phyloP scores from a whole-genome alignment of 495 filamentous ascomycete species.

The Cercophora newfieldiana region DNA sequence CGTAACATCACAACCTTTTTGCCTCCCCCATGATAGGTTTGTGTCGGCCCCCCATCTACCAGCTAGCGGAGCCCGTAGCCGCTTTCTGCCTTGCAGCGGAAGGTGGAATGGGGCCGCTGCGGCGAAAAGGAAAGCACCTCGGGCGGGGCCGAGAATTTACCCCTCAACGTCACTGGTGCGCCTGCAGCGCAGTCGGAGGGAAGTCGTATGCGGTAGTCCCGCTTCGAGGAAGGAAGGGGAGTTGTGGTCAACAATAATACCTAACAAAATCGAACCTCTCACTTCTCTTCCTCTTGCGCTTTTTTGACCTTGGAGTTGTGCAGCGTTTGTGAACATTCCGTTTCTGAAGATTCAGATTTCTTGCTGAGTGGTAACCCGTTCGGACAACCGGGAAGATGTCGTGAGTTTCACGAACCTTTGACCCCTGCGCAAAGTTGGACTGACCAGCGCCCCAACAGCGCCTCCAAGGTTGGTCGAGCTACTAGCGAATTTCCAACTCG shows the following conservation, averaged over 20 bases:
- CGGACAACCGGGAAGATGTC: not conserved
- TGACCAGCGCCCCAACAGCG: not conserved
- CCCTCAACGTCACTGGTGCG: not conserved
- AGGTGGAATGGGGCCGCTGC: not conserved
- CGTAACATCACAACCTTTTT: not conserved
- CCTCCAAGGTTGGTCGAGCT: conserved; percentile 25
- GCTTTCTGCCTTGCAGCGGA: not conserved
- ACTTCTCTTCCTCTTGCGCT: too few species aligned
- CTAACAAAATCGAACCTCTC: too few species aligned
- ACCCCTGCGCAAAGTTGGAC: not conserved
- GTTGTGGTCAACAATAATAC: not conserved
- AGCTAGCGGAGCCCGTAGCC: not conserved
- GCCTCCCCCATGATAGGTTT: not conserved
- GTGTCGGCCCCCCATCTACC: not conserved
- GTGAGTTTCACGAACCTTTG: not conserved
- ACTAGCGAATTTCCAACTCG: not conserved
- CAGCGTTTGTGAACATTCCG: not conserved
- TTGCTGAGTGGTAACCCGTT: not conserved
- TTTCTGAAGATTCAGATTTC: not conserved
- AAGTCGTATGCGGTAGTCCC: not conserved
- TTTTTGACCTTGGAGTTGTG: not conserved
- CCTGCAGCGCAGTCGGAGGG: not conserved
- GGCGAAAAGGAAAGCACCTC: not conserved
- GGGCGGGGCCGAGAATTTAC: not conserved
- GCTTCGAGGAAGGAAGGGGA: not conserved